A percentile compares a stretch with the other conserved stretches of the same genome.
These are phyloP conservation scores for Berberis vulgaris DNA, from an alignment of 164 flowering plant species.

Conservation along the genomic window DNA sequence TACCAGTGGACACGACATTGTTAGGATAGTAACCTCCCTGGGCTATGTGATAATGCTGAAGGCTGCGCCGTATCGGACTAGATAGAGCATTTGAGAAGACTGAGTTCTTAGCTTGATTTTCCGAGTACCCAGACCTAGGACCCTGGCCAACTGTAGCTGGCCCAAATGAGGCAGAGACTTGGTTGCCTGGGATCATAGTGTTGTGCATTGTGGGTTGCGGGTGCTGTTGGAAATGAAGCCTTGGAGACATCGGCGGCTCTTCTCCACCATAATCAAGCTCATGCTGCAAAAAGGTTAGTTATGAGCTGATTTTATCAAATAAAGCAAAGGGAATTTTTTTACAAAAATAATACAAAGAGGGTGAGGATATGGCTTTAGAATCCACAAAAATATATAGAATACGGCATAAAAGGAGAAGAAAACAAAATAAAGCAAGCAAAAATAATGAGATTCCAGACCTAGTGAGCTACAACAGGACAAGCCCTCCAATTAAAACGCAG, in stretches of 20 bases:
- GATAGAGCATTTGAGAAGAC: conserved; percentile 60
- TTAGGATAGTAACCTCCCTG: conserved; percentile 24
- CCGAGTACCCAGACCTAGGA: conserved; percentile 32
- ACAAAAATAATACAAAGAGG: too few species aligned
- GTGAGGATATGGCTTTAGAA: too few species aligned
- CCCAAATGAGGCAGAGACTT: conserved; percentile 37
- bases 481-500: too few species aligned
- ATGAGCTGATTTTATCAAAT: too few species aligned
- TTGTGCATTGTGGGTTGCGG: conserved; percentile 23
- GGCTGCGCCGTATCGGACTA: conserved; percentile 50
- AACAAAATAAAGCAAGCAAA: too few species aligned
- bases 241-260: conserved; percentile 52
- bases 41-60: conserved; percentile 40
- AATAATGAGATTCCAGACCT: too few species aligned
- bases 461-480: too few species aligned
- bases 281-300: conserved; percentile 26
- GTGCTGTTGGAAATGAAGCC: conserved; percentile 30
- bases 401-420: too few species aligned
- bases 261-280: conserved; percentile 56
- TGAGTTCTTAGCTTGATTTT: conserved; percentile 54
- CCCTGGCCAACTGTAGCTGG: conserved; percentile 23
- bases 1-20: too few species aligned
- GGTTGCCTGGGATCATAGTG: conserved; percentile 23
- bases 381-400: too few species aligned
- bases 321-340: too few species aligned